Evolutionary conservation across 306 rosid genomes (phyloP).

Genomic region (Pueraria montana): DNA sequence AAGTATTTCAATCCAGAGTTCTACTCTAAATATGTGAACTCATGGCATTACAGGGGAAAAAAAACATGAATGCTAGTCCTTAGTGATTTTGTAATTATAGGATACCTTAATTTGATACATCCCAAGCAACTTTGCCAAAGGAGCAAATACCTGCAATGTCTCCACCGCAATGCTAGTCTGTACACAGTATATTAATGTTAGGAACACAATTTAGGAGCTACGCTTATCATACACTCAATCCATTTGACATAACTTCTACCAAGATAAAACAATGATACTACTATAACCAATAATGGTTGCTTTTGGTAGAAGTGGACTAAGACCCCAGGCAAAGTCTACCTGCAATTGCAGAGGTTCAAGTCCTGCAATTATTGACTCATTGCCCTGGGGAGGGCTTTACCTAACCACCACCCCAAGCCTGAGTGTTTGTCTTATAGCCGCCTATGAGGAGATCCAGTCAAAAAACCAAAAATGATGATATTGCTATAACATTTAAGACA

Average conservation of each 20-base stretch:
- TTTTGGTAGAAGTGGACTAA: not conserved
- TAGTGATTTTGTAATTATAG: slow-evolving; percentile 12
- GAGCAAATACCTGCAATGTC: slow-evolving; percentile 99
- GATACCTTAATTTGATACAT: slow-evolving; percentile 98
- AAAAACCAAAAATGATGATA: not conserved
- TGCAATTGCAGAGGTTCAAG: not conserved
- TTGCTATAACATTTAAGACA: slow-evolving; percentile 10
- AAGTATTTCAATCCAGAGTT: slow-evolving; percentile 10
- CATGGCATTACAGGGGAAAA: slow-evolving; percentile 9
- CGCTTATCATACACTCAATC: slow-evolving; percentile 1
- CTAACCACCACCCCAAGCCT: not conserved
- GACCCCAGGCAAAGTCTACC: slow-evolving; percentile 13
- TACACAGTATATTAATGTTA: slow-evolving; percentile 49
- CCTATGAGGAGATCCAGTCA: not conserved
- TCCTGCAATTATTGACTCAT: not conserved
- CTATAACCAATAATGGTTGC: not conserved
- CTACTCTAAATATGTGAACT: slow-evolving; percentile 28
- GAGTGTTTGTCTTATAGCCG: not conserved
- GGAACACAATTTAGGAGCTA: slow-evolving; percentile 26
- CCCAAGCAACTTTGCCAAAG: slow-evolving; percentile 99
- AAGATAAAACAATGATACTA: slow-evolving; percentile 2
- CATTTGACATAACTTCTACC: slow-evolving; percentile 19
- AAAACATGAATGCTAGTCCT: slow-evolving; percentile 39
- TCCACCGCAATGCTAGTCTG: slow-evolving; percentile 97
- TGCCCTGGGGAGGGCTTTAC: not conserved